Evolutionary conservation across 768 basidiomycete species (phyloP), one percentile per base, ranked within the genome.

Genomic region (Sutorius australiensis): DNA sequence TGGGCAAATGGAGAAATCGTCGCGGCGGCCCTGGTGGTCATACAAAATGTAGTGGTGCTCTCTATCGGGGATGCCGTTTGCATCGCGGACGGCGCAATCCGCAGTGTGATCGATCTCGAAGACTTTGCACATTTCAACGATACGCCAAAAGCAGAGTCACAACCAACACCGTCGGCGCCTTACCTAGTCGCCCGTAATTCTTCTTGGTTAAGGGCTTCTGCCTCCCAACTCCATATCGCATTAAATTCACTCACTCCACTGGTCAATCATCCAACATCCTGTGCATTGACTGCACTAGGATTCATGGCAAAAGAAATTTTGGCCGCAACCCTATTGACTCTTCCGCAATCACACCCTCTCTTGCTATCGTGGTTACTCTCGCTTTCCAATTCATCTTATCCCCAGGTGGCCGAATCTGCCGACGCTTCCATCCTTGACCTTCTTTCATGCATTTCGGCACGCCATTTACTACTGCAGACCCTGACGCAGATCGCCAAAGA

Each of bases 161-260:
- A 45, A 54, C 60, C 55, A 58, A 57, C 60, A 5, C 53, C 61
- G n/a, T 55, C 72, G 31, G 66, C 61, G n/a, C 73, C 74, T 10
- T 81, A 74, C 59, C 62, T 74, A 17, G 82, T 82, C n/a, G 60
- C 69, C 4, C 80, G 92, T 5, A 87, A 89, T 0, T 65, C 81
- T 12, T 75, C 84, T 0, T 98, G 95, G 90, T 77, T 97, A 40
- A 79, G 77, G 19, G 92, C 81, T 33, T 93, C 92, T 1, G 76
- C 89, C 2, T 80, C 90, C 6, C 93, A 97, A 62, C 72, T 98
- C 11, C 82, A 88, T 42, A 86, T 92, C 21, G 91, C 93, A 8
- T 66, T 98, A 47, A 89, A 91, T 58, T 74, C 86, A 0, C 73
- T 98, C 17, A 80, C 86, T 1, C 78, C 86, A 0, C 75, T 92